Base-by-base conservation (phyloP, 768 basidiomycete species). In the Pleurotus tuoliensis region DNA sequence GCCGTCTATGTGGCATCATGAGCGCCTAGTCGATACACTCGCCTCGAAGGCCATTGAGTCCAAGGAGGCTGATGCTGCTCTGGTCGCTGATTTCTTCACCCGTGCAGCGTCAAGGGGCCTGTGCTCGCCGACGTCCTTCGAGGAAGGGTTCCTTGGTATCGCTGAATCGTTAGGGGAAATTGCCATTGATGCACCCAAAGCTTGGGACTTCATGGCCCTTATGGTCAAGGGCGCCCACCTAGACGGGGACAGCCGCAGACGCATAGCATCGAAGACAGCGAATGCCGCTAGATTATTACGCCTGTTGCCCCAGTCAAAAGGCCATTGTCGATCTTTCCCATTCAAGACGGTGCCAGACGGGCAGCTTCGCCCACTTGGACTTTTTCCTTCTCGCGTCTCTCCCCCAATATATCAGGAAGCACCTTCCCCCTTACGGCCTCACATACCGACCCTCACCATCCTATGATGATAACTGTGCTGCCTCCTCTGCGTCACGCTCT, bases 171-270 rank as follows among this genome's bases (percentile, higher is more conserved):
- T 98, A 63, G 92, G 93, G 64, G 94, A 98, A 66, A 82, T 94
- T 57, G 86, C 88, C 27, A 87, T 94, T 62, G 94, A 98, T 68
- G 90, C 89, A 46, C 95, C 96, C 7, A 87, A 87, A 65, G 96
- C 94, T 0, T 87, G 88, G 74, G 69, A 79, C 43, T 82, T 86
- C 57, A 85, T 92, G 68, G 90, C 85, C 11, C 74, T 82, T 58
- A 83, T 96, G 74, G 71, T 96, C 56, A 85, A 81, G 67, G 86
- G 84, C 27, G 82, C 87, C 15, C 78, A 76, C 24, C 71, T 94
- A 64, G 83, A 87, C 60, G 81, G 83, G 58, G 84, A 82, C 59
- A 76, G 78, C 50, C 76, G 77, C 47, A 68, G 71, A 56, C 81
- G 78, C 45, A 73, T 91, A 55, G 80, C 82, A 30, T 73, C 78